Evolutionary conservation across 2,329 filamentous ascomycete species (phyloP), one percentile per base, ranked within the genome.

Genomic region (Cladosporium velox): DNA sequence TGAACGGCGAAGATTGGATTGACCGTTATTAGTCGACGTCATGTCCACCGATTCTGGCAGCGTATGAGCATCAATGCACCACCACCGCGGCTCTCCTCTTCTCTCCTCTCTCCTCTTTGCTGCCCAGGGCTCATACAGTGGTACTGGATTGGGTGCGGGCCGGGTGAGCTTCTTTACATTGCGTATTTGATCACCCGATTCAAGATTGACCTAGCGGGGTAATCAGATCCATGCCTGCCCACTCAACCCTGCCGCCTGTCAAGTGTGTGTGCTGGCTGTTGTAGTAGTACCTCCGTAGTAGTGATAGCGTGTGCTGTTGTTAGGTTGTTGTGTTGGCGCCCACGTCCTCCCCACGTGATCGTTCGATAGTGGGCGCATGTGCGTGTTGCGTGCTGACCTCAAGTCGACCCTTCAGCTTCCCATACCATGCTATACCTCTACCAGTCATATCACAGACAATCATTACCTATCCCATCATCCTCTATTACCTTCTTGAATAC

Each of bases 111-210:
- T 47, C 41, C 41, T 47, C 41, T 47, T 24, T 24, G n/a, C 32
- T 58, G 55, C n/a, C 4, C 34, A 35, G 32, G 55, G 24, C 55
- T 24, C 54, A 6, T 11, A 21, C 52, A n/a, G 30, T 54, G 28
- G 12, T 24, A 21, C n/a, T 32, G 51, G 15, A 55, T 41, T 58
- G 55, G 55, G 34, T 58, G 55, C 55, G 55, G 55, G 55, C 55
- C 55, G 55, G 32, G 10, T 24, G 55, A 58, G 55, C 55, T 58
- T 58, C 55, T 58, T 41, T 58, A 47, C 41, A 47, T 47, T 47
- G 41, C 41, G 41, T 47, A 47, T 47, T 47, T 21, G 32, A 58
- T 58, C 55, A 28, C 55, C 55, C 55, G 55, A 41, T 57, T 15
- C 35, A 38, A 38, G 35, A 38, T 44, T 44, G 38, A 11, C 30